phyloP scores from a whole-genome alignment of 768 basidiomycete genomes.

The Lyophyllum semitale region DNA sequence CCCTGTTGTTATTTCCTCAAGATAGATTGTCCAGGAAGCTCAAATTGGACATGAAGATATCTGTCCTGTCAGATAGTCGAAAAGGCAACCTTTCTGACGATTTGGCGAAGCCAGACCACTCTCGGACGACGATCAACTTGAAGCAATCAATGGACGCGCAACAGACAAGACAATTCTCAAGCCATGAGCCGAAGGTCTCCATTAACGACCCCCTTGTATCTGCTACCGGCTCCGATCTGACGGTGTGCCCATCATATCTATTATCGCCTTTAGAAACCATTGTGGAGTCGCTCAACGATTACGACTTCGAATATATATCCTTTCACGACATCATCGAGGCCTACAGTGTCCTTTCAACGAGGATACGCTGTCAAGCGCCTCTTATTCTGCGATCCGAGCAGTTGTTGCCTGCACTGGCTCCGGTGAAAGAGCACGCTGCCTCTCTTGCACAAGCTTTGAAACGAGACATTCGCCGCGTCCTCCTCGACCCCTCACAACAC shows the following conservation, averaged over 20 bases:
- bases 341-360: conserved; percentile 51
- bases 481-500: conserved; percentile 33
- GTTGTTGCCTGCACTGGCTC: conserved; percentile 22
- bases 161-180: not conserved
- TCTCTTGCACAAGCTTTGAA: conserved; percentile 42
- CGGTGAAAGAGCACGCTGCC: conserved; percentile 33
- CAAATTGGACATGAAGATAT: conserved; percentile 5
- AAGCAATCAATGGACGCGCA: not conserved
- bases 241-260: conserved; percentile 28
- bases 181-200: not conserved
- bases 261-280: conserved; percentile 49
- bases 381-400: conserved; percentile 15
- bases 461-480: conserved; percentile 52
- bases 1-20: not conserved
- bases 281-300: conserved; percentile 42
- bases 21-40: conserved; percentile 1
- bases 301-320: conserved; percentile 35
- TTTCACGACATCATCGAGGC: conserved; percentile 63
- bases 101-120: not conserved
- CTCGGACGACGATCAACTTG: not conserved
- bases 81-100: conserved; percentile 6
- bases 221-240: conserved; percentile 3
- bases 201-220: not conserved
- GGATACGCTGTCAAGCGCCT: conserved; percentile 36
- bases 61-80: conserved; percentile 2